Base-by-base conservation (phyloP, 108 stramenopile species). In the Licmophora abbreviata region DNA sequence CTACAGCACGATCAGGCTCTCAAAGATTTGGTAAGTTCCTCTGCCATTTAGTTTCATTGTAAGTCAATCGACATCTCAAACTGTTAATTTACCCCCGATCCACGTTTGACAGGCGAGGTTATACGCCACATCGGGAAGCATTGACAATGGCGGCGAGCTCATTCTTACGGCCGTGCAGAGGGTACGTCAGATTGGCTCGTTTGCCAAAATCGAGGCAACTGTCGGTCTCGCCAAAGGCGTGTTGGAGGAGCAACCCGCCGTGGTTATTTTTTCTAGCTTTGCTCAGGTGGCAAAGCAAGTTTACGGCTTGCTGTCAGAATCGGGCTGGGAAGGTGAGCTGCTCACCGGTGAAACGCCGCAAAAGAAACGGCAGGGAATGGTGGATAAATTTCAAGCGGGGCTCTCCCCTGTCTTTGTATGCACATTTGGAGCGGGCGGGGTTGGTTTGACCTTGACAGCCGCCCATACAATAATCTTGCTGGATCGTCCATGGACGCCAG, bases 401-500 rank as follows among this genome's bases (percentile, higher is more conserved):
- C 33, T 82, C 0, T 74, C 81, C 3, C 53, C 83, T 0, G 78
- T 83, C 5, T 85, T 92, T 61, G 76, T 92, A 0, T 65, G 81
- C 38, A 92, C 90, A 0, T 92, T 77, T 58, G 90, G 90, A 27
- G 83, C 85, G 28, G 90, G 82, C 12, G 90, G 90, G 17, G 83
- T 85, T 21, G 90, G 90, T 17, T 46, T 92, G 14, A 92, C 90
- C 1, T 61, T 92, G 35, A 92, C 90, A 23, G 76, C 76, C 29
- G 90, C 90, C 1, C 59, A 74, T 21, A 87, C 85, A 4, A 68
- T 92, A 12, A 79, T 92, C 53, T 62, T 86, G 11, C 29, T 88
- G 18, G 90, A 92, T 38, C 73, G 90, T 22, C 83, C 90, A 18
- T 92, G 90, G 90, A 92, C 85, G 25, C 83, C 90, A 7, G 90